Base-by-base conservation (phyloP, 192 early-diverging fungal species). In the Rhizoclosmatium sp. region DNA sequence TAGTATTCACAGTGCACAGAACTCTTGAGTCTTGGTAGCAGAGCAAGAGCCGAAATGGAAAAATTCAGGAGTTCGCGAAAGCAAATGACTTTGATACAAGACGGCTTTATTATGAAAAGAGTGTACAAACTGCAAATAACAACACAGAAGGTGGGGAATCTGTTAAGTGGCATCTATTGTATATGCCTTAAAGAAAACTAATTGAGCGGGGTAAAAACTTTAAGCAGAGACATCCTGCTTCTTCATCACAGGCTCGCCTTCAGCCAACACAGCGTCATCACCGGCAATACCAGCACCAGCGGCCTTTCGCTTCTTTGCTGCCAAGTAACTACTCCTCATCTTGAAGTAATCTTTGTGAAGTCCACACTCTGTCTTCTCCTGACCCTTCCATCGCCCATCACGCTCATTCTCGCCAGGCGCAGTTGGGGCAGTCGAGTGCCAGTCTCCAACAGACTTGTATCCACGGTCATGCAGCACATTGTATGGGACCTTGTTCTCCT, bases 261-360 rank as follows among this genome's bases (percentile, higher is more conserved):
- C 75, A 21, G 66, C 47, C 42, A 76, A 61, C 65, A 76, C n/a
- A 4, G 65, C 75, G 14, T 71, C 69, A 14, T 49, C 69, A 21
- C n/a, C 51, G 7, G 12, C 45, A 3, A 16, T 12, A 2, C 21
- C 47, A 19, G 12, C 9, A 19, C n/a, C 39, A 14, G 73, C 65
- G 47, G 60, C 67, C 72, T 92, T 90, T 81, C 88, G 85, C 87
- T 92, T 90, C 86, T 95, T 93, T 31, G 92, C 88, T 0, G 93
- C 93, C 71, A 93, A 77, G 82, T 91, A 96, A 45, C 88, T 89
- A 4, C 92, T 87, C 42, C 94, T 86, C 94, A 97, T 95, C 85
- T 94, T 93, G 84, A 97, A 95, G 83, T 97, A 98, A 81, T 98
- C 95, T 85, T 97, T 96, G 87, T 98, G 97, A 48, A 98, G 80